phyloP scores from a whole-genome alignment of 305 asterid genomes.

The Fraxinus platypoda region DNA sequence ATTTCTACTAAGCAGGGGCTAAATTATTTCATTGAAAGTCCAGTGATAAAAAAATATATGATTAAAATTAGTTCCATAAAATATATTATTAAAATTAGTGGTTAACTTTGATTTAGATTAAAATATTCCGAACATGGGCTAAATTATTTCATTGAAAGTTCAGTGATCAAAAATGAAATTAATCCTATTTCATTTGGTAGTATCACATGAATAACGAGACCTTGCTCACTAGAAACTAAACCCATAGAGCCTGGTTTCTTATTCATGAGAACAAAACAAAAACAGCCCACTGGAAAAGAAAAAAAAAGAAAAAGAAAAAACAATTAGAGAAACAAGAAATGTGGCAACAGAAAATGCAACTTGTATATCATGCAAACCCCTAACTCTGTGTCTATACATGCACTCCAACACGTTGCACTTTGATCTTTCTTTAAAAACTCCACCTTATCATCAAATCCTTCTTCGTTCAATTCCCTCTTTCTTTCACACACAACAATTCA shows the following conservation, averaged over 20 bases:
- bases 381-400: conserved; percentile 16
- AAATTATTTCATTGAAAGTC: too few species aligned
- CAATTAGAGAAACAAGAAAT: conserved; percentile 1
- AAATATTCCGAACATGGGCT: too few species aligned
- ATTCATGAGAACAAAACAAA: background rate
- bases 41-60: too few species aligned
- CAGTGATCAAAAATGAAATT: background rate
- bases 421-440: conserved; percentile 20
- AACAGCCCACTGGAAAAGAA: background rate
- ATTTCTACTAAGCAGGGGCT: too few species aligned
- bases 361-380: conserved; percentile 49
- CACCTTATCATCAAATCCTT: background rate
- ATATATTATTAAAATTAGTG: too few species aligned
- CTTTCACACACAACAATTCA: background rate
- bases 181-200: background rate
- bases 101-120: too few species aligned
- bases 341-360: conserved; percentile 42
- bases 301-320: background rate
- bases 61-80: too few species aligned
- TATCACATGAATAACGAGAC: background rate
- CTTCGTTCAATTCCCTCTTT: background rate
- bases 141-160: too few species aligned
- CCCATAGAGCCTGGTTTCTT: background rate
- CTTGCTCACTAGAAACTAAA: background rate
- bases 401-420: conserved; percentile 53